Base-by-base conservation (phyloP, 768 basidiomycete species). In the Tubosaeta sp. region DNA sequence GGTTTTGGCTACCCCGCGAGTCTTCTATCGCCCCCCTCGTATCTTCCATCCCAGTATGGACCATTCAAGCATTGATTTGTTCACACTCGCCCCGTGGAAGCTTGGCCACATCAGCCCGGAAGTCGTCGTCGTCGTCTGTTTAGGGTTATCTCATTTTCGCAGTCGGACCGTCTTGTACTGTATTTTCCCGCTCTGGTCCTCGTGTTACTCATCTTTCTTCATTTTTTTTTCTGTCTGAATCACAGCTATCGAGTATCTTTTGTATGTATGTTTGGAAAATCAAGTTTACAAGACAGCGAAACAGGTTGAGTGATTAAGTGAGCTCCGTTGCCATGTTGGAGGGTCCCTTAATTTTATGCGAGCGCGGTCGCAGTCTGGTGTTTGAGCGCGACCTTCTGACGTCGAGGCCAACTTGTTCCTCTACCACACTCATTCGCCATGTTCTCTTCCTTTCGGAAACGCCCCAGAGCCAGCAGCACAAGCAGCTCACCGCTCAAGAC, bases 401-500 rank as follows among this genome's bases (percentile, higher is more conserved):
- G 49, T 27, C 27, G 27, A 27, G 48, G 52, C 52, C 46, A 44
- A 44, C 64, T 46, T 46, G 54, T 46, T 55, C 48, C 51, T 36
- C 51, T 61, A 50, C 59, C 35, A 53, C 46, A 40, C 61, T 59
- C 56, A 49, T 62, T 56, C 53, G 55, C 67, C 59, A 90, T 90
- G 86, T 89, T 88, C 68, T 27, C 27, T 27, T 83, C 82, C 46
- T 83, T 87, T 54, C 82, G 86, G 60, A 87, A 83, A 68, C 74
- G 79, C 52, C 70, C 68, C 60, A 82, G 75, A 73, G 74, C 77
- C 70, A 69, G 67, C 59, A 72, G 77, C 59, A 69, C 75, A 36
- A 53, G 53, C 60, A 64, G 64, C 51, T 70, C 75, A 31, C 70
- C 71, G 54, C 75, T 91, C 46, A 84, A 82, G 60, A 76, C 82